Evolutionary conservation across 257 asterid species (phyloP), one percentile per base, ranked within the genome.

Genomic region (Datura wrightii): DNA sequence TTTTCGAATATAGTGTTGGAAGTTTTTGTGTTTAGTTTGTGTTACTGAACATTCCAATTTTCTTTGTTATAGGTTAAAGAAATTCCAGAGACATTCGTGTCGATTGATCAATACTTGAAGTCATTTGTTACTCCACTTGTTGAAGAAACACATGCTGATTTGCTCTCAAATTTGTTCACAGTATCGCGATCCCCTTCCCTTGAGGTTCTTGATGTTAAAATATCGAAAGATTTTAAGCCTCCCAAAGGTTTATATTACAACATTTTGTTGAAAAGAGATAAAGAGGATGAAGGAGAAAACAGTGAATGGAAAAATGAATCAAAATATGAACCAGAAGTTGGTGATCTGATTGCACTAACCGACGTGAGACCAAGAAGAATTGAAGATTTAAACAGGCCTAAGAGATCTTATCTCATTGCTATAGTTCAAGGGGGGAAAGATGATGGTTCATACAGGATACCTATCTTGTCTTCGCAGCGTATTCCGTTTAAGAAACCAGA

Each of bases 71-170:
- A 92, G 94, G 94, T 90, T 6, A 63, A 84, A 4, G 58, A 6
- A 46, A 89, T 90, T 34, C 90, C 91, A 0, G 82, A 83, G 6
- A 87, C 89, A 7, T 89, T 90, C 60, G n/a, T 55, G 37, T 88
- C 92, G 0, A 44, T 79, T 5, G 56, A 83, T 5, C 83, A 85
- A 6, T 92, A 89, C 86, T 69, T 88, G 50, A 60, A 46, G 48
- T 90, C 93, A 54, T 91, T 87, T 39, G 24, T 85, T 11, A 10
- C 41, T 41, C 93, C 92, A 5, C 90, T 92, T 2, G 16, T 90
- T 31, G 94, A 91, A 78, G 95, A 92, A 87, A 90, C 90, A 1
- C 95, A 67, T 16, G 93, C 95, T 9, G 94, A 91, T 85, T 83
- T 92, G 52, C 89, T 72, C 63, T 91, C 95, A 18, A 88, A 66